Evolutionary conservation across 202 grass and related monocot genomes (phyloP).

Genomic region (Panicum virgatum): DNA sequence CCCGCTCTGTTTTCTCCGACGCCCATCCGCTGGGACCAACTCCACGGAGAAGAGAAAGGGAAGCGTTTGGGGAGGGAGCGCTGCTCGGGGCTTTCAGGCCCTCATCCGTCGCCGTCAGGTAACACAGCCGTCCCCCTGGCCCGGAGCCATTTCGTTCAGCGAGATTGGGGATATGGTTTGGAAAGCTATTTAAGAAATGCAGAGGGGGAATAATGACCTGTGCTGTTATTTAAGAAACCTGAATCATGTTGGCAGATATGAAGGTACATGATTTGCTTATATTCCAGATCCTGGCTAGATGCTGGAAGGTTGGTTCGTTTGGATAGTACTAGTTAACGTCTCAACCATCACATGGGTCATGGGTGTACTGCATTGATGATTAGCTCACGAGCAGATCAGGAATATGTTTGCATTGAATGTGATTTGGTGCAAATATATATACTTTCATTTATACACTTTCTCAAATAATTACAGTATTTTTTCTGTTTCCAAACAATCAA

Average conservation of each 20-base stretch:
- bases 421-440: not conserved
- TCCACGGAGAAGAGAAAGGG: not conserved
- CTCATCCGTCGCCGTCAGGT: not conserved
- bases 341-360: not conserved
- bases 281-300: not conserved
- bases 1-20: not conserved
- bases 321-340: too few species aligned
- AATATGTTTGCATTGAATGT: not conserved
- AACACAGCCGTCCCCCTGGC: too few species aligned
- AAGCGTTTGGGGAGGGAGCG: too few species aligned
- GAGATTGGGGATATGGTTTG: not conserved
- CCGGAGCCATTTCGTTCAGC: not conserved
- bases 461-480: slow-evolving; percentile 33
- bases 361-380: not conserved
- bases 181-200: not conserved
- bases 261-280: too few species aligned
- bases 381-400: not conserved
- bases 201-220: not conserved
- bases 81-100: not conserved
- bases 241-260: too few species aligned
- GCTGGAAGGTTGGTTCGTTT: not conserved
- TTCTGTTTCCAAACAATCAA: slow-evolving; percentile 23
- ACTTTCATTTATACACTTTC: slow-evolving; percentile 21
- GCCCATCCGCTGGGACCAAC: not conserved
- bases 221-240: too few species aligned